Base-by-base conservation (phyloP, 148 eudicot genomes). In the Amaranthus hypochondriacus region DNA sequence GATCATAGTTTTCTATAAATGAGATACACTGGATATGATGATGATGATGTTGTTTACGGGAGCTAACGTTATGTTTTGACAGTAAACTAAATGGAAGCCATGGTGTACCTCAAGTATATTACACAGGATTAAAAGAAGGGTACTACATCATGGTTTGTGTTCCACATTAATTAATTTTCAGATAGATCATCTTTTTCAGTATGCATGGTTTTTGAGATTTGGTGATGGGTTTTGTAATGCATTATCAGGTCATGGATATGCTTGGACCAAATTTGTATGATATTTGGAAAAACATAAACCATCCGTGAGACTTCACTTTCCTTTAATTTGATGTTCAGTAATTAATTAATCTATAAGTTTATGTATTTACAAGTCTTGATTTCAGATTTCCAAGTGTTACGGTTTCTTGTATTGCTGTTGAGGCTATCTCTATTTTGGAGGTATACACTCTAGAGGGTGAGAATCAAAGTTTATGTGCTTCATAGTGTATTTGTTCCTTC, bases 241-340 rank as follows among this genome's bases (percentile, higher is more conserved):
- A 18, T 66, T 7, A 15, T 48, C 87, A 94, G 97, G 96, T 94
- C 55, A 91, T 94, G 98, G 98, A 91, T 76, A 91, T 94, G 88
- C 93, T 94, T 44, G 98, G 98, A 57, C 98, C 98, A 55, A 94
- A 96, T 71, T 78, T 94, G 54, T 94, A 96, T 97, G 97, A 94
- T 81, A 91, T 89, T 66, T 94, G 98, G 98, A 94, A 91, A 72
- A 88, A 81, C 65, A 89, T 81, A 62, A 79, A 87, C 70, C 91
- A 91, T 52, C 71, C 90, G 97, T 94, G 71, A 79, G 92, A 49
- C 13, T 49, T 66, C 4, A 18, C 43, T n/a, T 14, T 66, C 13
- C 2, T 66, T 28, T 28, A 28, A 28, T 28, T 28, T 28, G 39
- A 28, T 0, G 39, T 28, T 28, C 39, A 28, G 39, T 28, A 28